These are phyloP conservation scores for Penicillium italicum DNA, from an alignment of 2,329 filamentous ascomycete genomes.

Conservation along the genomic window DNA sequence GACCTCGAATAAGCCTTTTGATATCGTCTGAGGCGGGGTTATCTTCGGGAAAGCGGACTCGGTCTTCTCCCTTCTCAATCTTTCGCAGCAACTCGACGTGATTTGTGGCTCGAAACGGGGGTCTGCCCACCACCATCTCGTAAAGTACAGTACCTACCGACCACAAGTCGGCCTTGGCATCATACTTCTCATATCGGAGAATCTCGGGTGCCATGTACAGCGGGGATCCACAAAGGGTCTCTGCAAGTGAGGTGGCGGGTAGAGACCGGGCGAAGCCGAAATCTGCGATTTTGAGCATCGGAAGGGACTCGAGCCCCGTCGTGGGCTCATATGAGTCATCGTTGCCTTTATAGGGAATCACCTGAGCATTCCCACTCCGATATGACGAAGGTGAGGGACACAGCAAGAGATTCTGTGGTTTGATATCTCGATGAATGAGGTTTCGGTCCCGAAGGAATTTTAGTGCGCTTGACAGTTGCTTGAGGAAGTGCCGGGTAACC, in stretches of 20 bases:
- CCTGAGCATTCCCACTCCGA: slow-evolving; percentile 57
- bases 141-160: slow-evolving; percentile 93
- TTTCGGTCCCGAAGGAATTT: slow-evolving; percentile 81
- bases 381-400: slow-evolving; percentile 75
- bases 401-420: slow-evolving; percentile 91
- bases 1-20: slow-evolving; percentile 72
- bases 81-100: slow-evolving; percentile 90
- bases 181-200: slow-evolving; percentile 92
- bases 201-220: slow-evolving; percentile 99
- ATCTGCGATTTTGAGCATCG: slow-evolving; percentile 96
- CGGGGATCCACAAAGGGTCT: slow-evolving; percentile 93
- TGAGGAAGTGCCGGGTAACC: slow-evolving; percentile 91
- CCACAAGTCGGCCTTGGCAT: slow-evolving; percentile 95
- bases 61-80: slow-evolving; percentile 84
- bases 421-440: slow-evolving; percentile 94
- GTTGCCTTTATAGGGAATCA: slow-evolving; percentile 71
- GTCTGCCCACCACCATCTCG: slow-evolving; percentile 88
- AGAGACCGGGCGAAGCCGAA: slow-evolving; percentile 97
- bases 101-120: slow-evolving; percentile 87
- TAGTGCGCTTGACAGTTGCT: slow-evolving; percentile 88
- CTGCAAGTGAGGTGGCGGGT: slow-evolving; percentile 84
- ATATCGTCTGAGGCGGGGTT: slow-evolving; percentile 68
- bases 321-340: slow-evolving; percentile 76
- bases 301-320: slow-evolving; percentile 76
- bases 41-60: slow-evolving; percentile 76